These are phyloP conservation scores for Carallia brachiata DNA, from an alignment of 345 rosid genomes.

Conservation along the genomic window DNA sequence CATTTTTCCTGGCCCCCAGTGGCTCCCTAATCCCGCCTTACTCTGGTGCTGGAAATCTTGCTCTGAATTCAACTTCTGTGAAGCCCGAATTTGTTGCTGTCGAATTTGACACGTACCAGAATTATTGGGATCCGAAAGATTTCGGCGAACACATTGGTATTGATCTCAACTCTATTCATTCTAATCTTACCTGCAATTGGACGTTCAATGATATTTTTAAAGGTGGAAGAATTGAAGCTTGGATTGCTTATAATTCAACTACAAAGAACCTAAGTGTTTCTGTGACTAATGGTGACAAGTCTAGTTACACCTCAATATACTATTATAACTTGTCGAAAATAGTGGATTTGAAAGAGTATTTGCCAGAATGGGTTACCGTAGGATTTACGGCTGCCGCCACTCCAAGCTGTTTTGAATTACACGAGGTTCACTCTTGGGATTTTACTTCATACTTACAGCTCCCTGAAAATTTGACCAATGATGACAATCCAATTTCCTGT, in stretches of 20 bases:
- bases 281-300: not conserved
- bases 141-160: constrained; percentile 4
- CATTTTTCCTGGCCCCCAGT: constrained; percentile 15
- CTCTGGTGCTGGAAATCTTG: constrained; percentile 9
- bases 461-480: not conserved
- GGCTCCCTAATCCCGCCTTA: constrained; percentile 9
- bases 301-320: not conserved
- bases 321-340: not conserved
- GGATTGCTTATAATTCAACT: not conserved
- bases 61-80: not conserved
- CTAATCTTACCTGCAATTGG: not conserved
- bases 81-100: constrained; percentile 9
- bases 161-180: not conserved
- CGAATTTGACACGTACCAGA: constrained; percentile 13
- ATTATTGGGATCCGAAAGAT: constrained; percentile 6
- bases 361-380: not conserved
- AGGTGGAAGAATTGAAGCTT: not conserved
- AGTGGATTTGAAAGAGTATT: not conserved
- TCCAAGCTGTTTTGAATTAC: not conserved
- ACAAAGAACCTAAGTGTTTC: not conserved
- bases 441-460: not conserved
- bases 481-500: no score
- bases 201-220: not conserved
- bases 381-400: not conserved
- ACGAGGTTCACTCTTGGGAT: not conserved